Percentiles rank a stretch among this genome's conserved stretches.
Evolutionary conservation across 2,329 filamentous ascomycete species (phyloP).

Genomic region (Hymenoscyphus repandus): DNA sequence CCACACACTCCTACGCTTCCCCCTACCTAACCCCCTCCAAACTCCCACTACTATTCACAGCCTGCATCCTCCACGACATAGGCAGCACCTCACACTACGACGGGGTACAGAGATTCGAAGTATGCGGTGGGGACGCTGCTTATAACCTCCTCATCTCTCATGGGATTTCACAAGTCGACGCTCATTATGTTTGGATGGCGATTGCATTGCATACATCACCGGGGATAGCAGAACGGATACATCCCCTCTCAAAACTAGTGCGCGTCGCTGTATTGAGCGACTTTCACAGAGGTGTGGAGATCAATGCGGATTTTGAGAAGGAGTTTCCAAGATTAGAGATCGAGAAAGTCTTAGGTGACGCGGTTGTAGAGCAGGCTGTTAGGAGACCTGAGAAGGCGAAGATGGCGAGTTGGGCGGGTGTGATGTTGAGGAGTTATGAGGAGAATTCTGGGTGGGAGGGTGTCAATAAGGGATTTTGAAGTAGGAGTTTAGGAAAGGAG

Average conservation of each 20-base stretch:
- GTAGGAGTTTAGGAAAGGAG: too few species aligned
- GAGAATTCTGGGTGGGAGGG: too few species aligned
- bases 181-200: not conserved
- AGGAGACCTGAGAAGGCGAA: too few species aligned
- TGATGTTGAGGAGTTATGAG: too few species aligned
- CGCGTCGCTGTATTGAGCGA: not conserved
- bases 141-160: not conserved
- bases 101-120: not conserved
- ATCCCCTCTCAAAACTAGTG: not conserved
- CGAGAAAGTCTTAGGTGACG: not conserved
- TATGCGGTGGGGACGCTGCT: not conserved
- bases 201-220: not conserved
- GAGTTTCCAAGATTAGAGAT: not conserved
- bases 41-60: not conserved
- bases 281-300: not conserved
- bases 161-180: not conserved
- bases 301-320: not conserved
- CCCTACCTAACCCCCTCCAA: not conserved
- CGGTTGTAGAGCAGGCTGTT: not conserved
- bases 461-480: too few species aligned
- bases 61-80: not conserved
- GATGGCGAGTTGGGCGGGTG: too few species aligned
- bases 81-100: not conserved
- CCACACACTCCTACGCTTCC: not conserved
- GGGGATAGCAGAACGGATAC: not conserved